These are phyloP conservation scores for Aschersonia sp. DNA, from an alignment of 2,329 filamentous ascomycete species.

Conservation along the genomic window DNA sequence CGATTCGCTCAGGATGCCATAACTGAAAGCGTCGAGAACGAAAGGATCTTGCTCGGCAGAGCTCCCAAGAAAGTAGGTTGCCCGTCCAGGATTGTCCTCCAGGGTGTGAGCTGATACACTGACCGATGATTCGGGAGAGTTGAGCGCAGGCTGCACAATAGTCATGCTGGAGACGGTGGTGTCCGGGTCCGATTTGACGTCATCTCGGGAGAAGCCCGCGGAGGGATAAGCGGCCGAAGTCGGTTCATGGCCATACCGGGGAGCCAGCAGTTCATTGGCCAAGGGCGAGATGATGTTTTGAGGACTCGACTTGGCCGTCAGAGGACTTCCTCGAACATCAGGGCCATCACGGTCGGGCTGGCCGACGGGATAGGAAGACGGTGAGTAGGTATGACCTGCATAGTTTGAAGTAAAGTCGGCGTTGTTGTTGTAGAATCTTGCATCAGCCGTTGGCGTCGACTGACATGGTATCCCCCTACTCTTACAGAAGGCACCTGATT, in stretches of 20 bases:
- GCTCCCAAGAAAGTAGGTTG: conserved; percentile 29
- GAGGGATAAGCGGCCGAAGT: not conserved
- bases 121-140: conserved; percentile 3
- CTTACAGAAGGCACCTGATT: conserved; percentile 18
- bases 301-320: conserved; percentile 4
- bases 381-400: not conserved
- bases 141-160: conserved; percentile 5
- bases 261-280: conserved; percentile 1
- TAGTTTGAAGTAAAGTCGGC: not conserved
- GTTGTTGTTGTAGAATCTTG: not conserved
- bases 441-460: conserved; percentile 11
- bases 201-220: conserved; percentile 1
- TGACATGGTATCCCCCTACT: conserved; percentile 17
- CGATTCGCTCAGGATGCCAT: conserved; percentile 28
- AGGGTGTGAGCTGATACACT: conserved; percentile 16
- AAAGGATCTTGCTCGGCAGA: conserved; percentile 31
- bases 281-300: conserved; percentile 1
- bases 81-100: conserved; percentile 25
- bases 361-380: not conserved
- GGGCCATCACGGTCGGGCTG: not conserved
- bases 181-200: conserved; percentile 1
- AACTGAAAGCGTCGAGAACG: conserved; percentile 30
- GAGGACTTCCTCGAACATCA: conserved; percentile 1
- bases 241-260: conserved; percentile 1
- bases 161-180: conserved; percentile 2